These are phyloP conservation scores for Capronia epimyces DNA, from an alignment of 2,329 filamentous ascomycete genomes.

Conservation along the genomic window DNA sequence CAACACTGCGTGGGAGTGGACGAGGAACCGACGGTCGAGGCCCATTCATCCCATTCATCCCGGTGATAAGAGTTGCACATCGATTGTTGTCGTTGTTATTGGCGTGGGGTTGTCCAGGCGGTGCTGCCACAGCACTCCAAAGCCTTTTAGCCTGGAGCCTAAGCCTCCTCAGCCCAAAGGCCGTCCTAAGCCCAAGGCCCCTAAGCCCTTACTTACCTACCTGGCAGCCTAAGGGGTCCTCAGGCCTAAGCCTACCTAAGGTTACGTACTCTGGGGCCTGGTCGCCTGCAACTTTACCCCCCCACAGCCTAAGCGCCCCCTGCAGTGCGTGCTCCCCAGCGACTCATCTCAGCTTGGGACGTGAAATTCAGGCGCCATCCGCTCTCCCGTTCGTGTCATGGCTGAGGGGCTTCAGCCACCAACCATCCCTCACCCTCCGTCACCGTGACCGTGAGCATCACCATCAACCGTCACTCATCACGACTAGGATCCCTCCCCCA, in stretches of 20 bases:
- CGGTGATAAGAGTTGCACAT: no score
- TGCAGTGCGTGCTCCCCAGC: no score
- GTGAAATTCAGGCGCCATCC: conserved; percentile 1
- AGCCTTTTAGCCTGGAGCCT: no score
- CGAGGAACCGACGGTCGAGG: background rate
- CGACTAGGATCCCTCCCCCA: background rate
- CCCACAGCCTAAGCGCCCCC: no score
- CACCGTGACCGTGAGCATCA: background rate
- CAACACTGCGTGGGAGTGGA: conserved; percentile 10
- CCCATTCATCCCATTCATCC: background rate
- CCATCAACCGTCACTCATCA: background rate
- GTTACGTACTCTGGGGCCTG: no score
- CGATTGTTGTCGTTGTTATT: background rate
- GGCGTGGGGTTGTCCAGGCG: background rate
- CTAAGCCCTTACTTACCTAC: no score
- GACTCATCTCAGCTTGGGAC: background rate
- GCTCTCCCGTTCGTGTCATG: conserved; percentile 4
- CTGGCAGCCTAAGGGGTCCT: no score
- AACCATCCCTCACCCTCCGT: background rate
- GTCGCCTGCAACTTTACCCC: no score
- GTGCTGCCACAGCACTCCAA: background rate
- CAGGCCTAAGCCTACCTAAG: no score
- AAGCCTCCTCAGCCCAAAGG: no score
- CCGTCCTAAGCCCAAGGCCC: no score
- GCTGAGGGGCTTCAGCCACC: background rate